A percentile compares a stretch with the other conserved stretches of the same genome.
These are phyloP conservation scores for Tubosaeta sp. DNA, from an alignment of 768 basidiomycete genomes.

Conservation along the genomic window DNA sequence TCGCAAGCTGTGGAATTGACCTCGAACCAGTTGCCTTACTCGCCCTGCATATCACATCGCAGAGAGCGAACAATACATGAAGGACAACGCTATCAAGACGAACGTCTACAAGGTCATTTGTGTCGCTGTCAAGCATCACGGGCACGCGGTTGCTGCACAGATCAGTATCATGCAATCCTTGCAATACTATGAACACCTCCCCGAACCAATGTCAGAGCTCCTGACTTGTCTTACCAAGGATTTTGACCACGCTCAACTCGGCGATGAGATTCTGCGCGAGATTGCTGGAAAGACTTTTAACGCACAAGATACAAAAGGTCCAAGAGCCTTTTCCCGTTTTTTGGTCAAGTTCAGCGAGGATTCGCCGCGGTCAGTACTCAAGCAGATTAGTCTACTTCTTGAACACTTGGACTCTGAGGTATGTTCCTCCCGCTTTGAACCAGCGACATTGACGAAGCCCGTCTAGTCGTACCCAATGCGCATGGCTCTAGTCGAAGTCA, in stretches of 20 bases:
- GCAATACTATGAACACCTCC: conserved; percentile 91
- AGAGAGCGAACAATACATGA: conserved; percentile 88
- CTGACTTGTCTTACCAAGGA: conserved; percentile 75
- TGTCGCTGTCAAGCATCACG: conserved; percentile 86
- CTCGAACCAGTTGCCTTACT: conserved; percentile 67
- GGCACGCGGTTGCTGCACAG: conserved; percentile 78
- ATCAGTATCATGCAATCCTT: conserved; percentile 88
- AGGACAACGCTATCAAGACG: conserved; percentile 60
- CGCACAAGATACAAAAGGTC: conserved; percentile 82
- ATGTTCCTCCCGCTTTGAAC: conserved; percentile 8
- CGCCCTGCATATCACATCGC: conserved; percentile 83
- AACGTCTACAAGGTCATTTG: conserved; percentile 89
- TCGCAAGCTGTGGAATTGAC: not conserved
- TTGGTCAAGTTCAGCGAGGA: conserved; percentile 76
- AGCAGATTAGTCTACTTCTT: conserved; percentile 83
- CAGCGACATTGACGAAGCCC: not conserved
- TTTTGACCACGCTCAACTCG: conserved; percentile 84
- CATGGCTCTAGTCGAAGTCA: conserved; percentile 87
- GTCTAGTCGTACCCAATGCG: conserved; percentile 92
- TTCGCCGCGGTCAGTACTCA: conserved; percentile 73
- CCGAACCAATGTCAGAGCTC: conserved; percentile 92
- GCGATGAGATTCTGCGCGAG: conserved; percentile 88
- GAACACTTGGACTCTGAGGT: conserved; percentile 92
- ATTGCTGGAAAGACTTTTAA: conserved; percentile 75
- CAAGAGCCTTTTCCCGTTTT: conserved; percentile 81